Base-by-base conservation (phyloP, 2,329 filamentous ascomycete species). In the Nannizziopsis arthrosporioides region DNA sequence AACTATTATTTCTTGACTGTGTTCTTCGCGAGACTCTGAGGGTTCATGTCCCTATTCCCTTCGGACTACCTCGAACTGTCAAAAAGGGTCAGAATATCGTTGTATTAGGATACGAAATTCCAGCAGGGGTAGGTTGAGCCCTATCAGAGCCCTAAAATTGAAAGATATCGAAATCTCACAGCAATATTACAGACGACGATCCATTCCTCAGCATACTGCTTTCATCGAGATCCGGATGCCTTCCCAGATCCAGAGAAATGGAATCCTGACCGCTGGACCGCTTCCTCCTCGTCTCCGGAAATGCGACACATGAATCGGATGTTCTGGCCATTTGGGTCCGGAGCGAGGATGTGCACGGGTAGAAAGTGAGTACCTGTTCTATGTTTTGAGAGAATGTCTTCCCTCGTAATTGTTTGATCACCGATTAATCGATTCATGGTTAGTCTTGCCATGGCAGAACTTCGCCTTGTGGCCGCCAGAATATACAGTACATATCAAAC, bases 271-370 rank as follows among this genome's bases (percentile, higher is more conserved):
- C 69, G 75, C 42, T 78, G 74, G 74, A 53, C 73, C 73, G 53
- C 73, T 11, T 51, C 74, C 1, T 66, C 75, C 10, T 71, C 67
- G 1, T 62, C 70, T 35, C 74, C 65, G 48, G 75, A 74, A 2
- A 76, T 71, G 47, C 69, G 77, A 27, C 22, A 27, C 22, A 27
- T 27, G 22, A 27, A 27, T 49, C 72, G 74, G 51, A 74, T 74
- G 56, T 69, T 71, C 58, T 69, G 69, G 7, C 70, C 73, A 30
- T 78, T 78, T 49, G 75, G 75, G 12, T 76, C 74, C 60, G 75
- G 75, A 2, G 67, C 74, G 40, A 66, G 76, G 3, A 58, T 60
- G 47, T 61, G 59, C 48, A 55, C 58, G 3, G 58, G 58, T 12
- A 54, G 53, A 43, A 56, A 59, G 53, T 55, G 48, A 47, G 53